Base-by-base conservation (phyloP, 768 basidiomycete genomes). In the Tylopilus felleus region DNA sequence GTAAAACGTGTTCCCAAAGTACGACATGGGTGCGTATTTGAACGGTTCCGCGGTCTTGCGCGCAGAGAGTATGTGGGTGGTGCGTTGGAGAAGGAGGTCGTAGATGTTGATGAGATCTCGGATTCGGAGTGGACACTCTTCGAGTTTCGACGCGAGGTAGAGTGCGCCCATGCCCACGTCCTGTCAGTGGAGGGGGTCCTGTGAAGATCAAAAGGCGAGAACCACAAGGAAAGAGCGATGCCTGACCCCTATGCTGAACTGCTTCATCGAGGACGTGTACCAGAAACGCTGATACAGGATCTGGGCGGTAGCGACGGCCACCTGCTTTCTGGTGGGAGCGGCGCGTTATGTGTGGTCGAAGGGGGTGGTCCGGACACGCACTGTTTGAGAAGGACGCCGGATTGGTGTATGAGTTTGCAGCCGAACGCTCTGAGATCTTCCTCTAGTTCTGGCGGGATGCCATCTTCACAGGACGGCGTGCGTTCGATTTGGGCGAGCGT, bases 271-370 rank as follows among this genome's bases (percentile, higher is more conserved):
- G 5, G 88, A 86, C 17, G 96, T 90, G 72, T 83, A 98, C 90
- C 90, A 98, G 76, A 99, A 99, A 31, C 96, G 79, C 58, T 99
- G 97, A 68, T 95, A 96, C 2, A 99, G 74, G 29, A 98, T 92
- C 68, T 98, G 95, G 0, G 97, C 97, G 1, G 95, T 92, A 7
- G 97, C 93, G 49, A 98, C 90, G 14, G 95, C 95, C 27, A 97
- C 95, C 68, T 99, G 97, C 60, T 98, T 97, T 72, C 89, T 91
- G 70, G 58, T 10, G 27, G 23, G 47, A 19, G 41, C 35, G 28
- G 33, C 44, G 51, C 21, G 47, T 63, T 23, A 63, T 38, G 52
- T 33, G 42, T 27, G 41, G 22, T 47, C 44, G 45, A 57, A n/a
- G 27, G 16, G 14, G n/a, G 33, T 10, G 38, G 27, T 36, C 22